Percentiles rank a stretch among this genome's conserved stretches.
phyloP scores from a whole-genome alignment of 78 protist genomes.

The Cavenderia fasciculata region DNA sequence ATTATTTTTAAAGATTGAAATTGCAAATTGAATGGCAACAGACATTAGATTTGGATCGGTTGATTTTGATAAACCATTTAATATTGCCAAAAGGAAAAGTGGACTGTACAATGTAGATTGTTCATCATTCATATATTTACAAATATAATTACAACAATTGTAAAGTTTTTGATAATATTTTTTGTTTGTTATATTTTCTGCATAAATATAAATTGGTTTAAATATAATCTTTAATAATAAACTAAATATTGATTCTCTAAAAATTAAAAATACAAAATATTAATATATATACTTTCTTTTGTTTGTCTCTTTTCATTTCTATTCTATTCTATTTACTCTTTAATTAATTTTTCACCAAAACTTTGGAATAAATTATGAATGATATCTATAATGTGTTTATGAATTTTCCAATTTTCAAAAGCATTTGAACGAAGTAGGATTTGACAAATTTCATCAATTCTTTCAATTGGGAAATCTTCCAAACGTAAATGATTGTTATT shows the following conservation, averaged over 20 bases:
- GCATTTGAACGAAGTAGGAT: background rate
- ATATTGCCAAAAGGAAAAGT: constrained; percentile 5
- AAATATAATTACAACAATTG: constrained; percentile 3
- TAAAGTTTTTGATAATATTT: constrained; percentile 20
- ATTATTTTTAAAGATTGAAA: background rate
- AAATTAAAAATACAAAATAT: background rate
- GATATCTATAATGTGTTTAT: constrained; percentile 1
- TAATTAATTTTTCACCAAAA: constrained; percentile 28
- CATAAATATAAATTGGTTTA: too few relatives aligned
- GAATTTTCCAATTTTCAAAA: constrained; percentile 11
- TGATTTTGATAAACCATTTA: constrained; percentile 10
- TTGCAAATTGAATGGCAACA: constrained; percentile 26
- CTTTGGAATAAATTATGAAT: constrained; percentile 16
- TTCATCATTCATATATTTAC: background rate
- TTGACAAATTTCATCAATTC: constrained; percentile 17
- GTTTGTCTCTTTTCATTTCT: background rate
- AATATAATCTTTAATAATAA: constrained; percentile 32
- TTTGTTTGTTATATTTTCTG: background rate
- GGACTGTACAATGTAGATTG: constrained; percentile 14
- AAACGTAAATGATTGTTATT: too few relatives aligned
- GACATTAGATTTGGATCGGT: constrained; percentile 18
- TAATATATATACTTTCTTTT: too few relatives aligned
- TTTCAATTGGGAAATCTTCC: constrained; percentile 6
- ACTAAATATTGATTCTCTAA: background rate
- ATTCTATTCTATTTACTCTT: background rate